phyloP scores from a whole-genome alignment of 192 early-diverging fungal species.

The Backusella morwellensis region DNA sequence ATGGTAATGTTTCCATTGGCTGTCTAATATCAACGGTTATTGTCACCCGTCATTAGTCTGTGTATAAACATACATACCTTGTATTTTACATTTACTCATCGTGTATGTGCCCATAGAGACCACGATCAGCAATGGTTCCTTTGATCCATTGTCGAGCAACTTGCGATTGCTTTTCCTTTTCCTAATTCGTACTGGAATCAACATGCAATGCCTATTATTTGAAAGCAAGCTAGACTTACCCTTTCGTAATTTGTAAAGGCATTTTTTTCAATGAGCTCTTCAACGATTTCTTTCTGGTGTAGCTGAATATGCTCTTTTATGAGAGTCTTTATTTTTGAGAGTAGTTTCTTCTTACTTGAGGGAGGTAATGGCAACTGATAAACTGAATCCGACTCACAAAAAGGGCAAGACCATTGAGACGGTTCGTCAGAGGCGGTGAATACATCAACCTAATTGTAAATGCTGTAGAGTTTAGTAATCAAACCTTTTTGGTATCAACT shows the following conservation, averaged over 20 bases:
- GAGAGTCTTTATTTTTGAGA: not conserved
- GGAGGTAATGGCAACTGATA: not conserved
- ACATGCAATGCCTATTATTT: not conserved
- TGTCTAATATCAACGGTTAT: too few species aligned
- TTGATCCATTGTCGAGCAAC: not conserved
- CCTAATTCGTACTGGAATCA: not conserved
- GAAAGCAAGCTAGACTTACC: not conserved
- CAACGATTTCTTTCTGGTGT: not conserved
- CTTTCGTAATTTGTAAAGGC: not conserved
- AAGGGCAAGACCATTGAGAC: not conserved
- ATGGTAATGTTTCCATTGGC: too few species aligned
- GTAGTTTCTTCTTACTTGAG: not conserved
- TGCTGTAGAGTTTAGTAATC: not conserved
- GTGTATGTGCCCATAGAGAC: not conserved
- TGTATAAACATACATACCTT: too few species aligned
- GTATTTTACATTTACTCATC: not conserved
- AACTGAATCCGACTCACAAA: not conserved
- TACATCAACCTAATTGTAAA: not conserved
- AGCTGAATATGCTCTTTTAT: not conserved
- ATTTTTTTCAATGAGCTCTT: not conserved
- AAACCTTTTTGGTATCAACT: not conserved
- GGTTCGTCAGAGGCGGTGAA: not conserved
- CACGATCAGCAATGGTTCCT: not conserved
- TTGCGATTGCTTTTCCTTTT: not conserved
- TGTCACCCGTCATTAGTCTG: too few species aligned